phyloP scores from a whole-genome alignment of 305 asterid genomes.

The Solanum hybrid region DNA sequence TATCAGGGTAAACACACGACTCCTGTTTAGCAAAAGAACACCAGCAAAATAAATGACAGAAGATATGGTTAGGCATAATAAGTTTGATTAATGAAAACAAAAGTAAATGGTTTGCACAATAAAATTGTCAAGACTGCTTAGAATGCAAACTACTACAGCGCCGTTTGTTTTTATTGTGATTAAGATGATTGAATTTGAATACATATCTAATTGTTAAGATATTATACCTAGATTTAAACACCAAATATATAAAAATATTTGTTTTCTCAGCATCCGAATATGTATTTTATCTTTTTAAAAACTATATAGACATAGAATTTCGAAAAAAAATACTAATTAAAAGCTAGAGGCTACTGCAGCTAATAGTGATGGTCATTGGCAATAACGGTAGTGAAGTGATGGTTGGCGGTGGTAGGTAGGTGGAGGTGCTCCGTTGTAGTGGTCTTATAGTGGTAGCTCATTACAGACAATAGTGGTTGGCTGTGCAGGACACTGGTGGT shows the following conservation, averaged over 20 bases:
- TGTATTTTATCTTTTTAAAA: neutral
- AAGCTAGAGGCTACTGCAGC: neutral
- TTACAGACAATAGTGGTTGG: neutral
- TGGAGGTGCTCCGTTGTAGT: neutral
- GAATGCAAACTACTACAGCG: neutral
- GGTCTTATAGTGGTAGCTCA: neutral
- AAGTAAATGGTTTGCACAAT: neutral
- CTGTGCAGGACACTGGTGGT: neutral
- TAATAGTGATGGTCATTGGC: neutral
- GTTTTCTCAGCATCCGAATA: neutral
- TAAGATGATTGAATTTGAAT: neutral
- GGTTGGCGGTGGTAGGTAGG: too few relatives aligned
- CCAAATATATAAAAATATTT: neutral
- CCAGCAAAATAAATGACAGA: conserved; percentile 9
- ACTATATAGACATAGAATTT: neutral
- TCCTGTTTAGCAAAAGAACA: conserved; percentile 36
- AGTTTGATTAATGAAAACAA: neutral
- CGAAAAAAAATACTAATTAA: neutral
- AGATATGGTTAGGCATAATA: conserved; percentile 2
- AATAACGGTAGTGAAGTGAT: too few relatives aligned
- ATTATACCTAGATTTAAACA: neutral
- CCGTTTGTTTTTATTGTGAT: neutral
- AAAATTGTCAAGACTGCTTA: neutral
- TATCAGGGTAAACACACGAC: conserved; percentile 75
- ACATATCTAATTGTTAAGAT: neutral